These are phyloP conservation scores for Tricholomella constricta DNA, from an alignment of 768 basidiomycete species.

Conservation along the genomic window DNA sequence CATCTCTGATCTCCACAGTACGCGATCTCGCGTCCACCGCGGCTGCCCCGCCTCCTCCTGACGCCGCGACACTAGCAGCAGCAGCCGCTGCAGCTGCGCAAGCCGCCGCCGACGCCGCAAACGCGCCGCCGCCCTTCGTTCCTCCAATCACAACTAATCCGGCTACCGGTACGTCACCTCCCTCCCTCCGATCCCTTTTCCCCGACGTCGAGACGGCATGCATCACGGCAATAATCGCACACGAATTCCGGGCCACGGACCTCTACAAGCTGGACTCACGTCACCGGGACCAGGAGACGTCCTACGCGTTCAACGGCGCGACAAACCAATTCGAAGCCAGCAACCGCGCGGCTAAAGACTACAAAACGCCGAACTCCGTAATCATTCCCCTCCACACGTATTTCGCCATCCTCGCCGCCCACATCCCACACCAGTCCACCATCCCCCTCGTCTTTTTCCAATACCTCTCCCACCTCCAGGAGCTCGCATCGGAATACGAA, in stretches of 20 bases:
- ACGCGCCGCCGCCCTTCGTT: background rate
- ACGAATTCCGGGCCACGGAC: background rate
- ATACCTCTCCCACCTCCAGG: background rate
- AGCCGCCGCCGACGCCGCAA: too few relatives aligned
- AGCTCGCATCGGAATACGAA: background rate
- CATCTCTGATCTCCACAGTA: too few relatives aligned
- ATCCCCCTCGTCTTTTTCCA: background rate
- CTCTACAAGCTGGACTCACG: background rate
- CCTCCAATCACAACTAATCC: background rate
- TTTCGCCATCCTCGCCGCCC: background rate
- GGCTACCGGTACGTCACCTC: background rate
- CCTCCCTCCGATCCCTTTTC: background rate
- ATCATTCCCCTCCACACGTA: background rate
- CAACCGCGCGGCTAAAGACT: background rate
- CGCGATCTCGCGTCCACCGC: too few relatives aligned
- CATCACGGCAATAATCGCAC: background rate
- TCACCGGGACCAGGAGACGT: background rate
- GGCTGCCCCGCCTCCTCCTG: too few relatives aligned
- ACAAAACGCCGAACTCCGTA: constrained; percentile 1
- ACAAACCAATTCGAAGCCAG: background rate
- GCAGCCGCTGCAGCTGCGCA: too few relatives aligned
- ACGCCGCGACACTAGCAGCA: too few relatives aligned
- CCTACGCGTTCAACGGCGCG: background rate
- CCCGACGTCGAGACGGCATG: background rate
- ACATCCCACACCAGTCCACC: background rate